A percentile compares a stretch with the other conserved stretches of the same genome.
These are phyloP conservation scores for Cladophialophora psammophila DNA, from an alignment of 2,329 filamentous ascomycete genomes.

Conservation along the genomic window DNA sequence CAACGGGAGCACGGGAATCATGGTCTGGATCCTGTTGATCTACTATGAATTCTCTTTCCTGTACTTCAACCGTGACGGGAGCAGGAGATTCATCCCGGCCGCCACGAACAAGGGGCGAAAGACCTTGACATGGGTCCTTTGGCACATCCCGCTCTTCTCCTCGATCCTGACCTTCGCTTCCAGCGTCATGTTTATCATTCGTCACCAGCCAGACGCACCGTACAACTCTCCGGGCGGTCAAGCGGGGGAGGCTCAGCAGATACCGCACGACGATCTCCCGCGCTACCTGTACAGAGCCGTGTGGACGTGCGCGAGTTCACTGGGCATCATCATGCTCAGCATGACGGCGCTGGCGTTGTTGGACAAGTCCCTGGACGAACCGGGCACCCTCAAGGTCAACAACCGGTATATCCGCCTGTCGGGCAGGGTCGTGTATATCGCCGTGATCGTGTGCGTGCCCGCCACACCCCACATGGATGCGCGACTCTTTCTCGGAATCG, in stretches of 20 bases:
- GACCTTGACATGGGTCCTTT: conserved; percentile 12
- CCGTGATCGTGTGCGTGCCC: conserved; percentile 7
- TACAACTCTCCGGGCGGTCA: not conserved
- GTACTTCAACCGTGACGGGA: conserved; percentile 24
- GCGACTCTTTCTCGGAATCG: conserved; percentile 7
- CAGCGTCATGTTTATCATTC: conserved; percentile 12
- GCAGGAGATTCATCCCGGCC: conserved; percentile 12
- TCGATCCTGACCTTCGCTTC: conserved; percentile 12
- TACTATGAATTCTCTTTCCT: conserved; percentile 18
- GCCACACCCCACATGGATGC: not conserved
- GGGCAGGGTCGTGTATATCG: conserved; percentile 2
- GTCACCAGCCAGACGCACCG: not conserved
- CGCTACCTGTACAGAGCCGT: conserved; percentile 6
- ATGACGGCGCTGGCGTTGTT: conserved; percentile 5
- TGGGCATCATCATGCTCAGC: conserved; percentile 11
- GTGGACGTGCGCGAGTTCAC: conserved; percentile 11
- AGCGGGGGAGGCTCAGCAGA: not conserved
- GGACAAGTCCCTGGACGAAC: conserved; percentile 14
- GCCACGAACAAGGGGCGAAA: not conserved
- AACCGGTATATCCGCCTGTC: conserved; percentile 13
- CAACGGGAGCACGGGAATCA: conserved; percentile 53
- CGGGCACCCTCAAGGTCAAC: conserved; percentile 13
- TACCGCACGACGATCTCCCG: not conserved
- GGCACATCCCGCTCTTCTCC: conserved; percentile 18
- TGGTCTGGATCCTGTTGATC: conserved; percentile 54